These are phyloP conservation scores for Stellera chamaejasme DNA, from an alignment of 345 rosid species.

Conservation along the genomic window DNA sequence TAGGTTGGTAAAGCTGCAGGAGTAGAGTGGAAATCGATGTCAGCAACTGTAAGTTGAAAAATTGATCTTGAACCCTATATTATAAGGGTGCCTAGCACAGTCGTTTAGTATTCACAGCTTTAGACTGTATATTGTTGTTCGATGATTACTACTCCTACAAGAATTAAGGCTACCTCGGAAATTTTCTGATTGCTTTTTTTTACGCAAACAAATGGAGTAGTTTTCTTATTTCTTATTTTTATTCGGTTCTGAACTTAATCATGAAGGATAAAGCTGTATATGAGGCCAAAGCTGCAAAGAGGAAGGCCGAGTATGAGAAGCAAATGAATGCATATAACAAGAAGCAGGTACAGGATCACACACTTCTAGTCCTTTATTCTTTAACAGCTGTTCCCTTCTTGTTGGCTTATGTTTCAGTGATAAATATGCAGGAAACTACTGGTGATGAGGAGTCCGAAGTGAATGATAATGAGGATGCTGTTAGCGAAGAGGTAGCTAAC, in stretches of 20 bases:
- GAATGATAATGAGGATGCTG: conserved; percentile 50
- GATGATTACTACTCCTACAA: conserved; percentile 5
- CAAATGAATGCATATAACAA: conserved; percentile 78
- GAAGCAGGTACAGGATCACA: conserved; percentile 62
- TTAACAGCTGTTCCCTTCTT: not conserved
- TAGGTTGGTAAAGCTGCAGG: conserved; percentile 92
- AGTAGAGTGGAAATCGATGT: conserved; percentile 67
- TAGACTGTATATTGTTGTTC: conserved; percentile 2
- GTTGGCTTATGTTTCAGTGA: not conserved
- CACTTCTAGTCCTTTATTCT: not conserved
- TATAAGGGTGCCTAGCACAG: not conserved
- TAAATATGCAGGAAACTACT: conserved; percentile 23
- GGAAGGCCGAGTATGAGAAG: conserved; percentile 68
- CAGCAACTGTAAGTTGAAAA: conserved; percentile 43
- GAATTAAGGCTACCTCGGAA: not conserved
- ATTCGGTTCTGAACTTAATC: not conserved
- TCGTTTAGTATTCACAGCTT: not conserved
- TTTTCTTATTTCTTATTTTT: not conserved
- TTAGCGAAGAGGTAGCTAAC: conserved; percentile 38
- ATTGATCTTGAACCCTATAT: conserved; percentile 3
- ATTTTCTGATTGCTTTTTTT: not conserved
- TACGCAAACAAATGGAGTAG: not conserved
- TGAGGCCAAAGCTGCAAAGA: conserved; percentile 76
- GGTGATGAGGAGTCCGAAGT: conserved; percentile 54
- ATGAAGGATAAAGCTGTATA: conserved; percentile 78